A percentile compares a stretch with the other conserved stretches of the same genome.
Evolutionary conservation across 345 rosid species (phyloP).

Genomic region (Hibiscus syriacus): DNA sequence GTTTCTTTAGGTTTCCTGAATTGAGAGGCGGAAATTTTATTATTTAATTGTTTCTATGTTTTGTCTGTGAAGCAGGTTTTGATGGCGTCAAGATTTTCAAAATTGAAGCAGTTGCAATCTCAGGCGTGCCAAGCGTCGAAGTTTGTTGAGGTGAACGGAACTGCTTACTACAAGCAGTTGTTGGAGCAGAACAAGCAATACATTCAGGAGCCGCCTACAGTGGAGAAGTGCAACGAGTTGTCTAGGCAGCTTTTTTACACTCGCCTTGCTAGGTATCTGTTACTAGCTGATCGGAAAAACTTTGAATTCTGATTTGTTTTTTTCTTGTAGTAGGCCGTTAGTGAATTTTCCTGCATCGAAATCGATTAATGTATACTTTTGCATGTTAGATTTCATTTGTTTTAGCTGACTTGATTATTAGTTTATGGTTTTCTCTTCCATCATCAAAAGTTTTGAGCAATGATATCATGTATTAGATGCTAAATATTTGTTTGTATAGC

Average conservation of each 20-base stretch:
- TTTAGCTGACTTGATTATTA: not conserved
- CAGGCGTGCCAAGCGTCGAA: not conserved
- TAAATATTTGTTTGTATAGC: not conserved
- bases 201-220: not conserved
- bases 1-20: not conserved
- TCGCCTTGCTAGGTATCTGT: not conserved
- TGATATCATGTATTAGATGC: not conserved
- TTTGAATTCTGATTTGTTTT: not conserved
- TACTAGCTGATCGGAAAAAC: not conserved
- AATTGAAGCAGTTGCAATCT: not conserved
- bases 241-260: not conserved
- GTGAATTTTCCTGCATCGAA: slow-evolving; percentile 37
- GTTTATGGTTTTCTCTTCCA: not conserved
- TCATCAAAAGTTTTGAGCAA: not conserved
- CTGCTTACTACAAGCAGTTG: not conserved
- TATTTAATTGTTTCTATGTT: not conserved
- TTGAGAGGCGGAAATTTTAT: not conserved
- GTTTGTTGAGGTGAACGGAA: not conserved
- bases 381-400: not conserved
- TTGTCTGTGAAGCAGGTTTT: not conserved
- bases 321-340: slow-evolving; percentile 22
- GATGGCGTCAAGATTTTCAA: not conserved
- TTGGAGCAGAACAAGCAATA: not conserved
- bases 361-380: not conserved
- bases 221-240: not conserved